These are phyloP conservation scores for Rubus idaeus DNA, from an alignment of 306 rosid genomes.

Conservation along the genomic window DNA sequence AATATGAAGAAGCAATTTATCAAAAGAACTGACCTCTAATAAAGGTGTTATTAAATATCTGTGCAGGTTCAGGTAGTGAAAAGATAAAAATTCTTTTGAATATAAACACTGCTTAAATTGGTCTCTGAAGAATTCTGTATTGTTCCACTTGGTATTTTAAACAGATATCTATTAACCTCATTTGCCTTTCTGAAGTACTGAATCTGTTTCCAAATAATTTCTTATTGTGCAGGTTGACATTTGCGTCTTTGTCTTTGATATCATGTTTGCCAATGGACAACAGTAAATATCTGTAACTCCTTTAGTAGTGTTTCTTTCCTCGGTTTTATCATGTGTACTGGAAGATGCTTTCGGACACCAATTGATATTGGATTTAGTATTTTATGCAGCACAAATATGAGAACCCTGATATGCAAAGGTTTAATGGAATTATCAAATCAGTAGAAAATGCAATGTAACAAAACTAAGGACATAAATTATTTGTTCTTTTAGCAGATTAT, in stretches of 20 bases:
- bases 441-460: neutral
- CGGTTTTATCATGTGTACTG: neutral
- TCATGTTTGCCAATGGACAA: slow-evolving; percentile 84
- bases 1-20: neutral
- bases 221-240: slow-evolving; percentile 73
- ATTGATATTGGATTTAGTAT: neutral
- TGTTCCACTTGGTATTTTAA: neutral
- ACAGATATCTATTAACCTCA: no score
- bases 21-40: neutral
- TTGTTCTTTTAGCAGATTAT: neutral
- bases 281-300: slow-evolving; percentile 54
- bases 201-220: slow-evolving; percentile 28
- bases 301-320: neutral
- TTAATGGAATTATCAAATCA: neutral
- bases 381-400: neutral
- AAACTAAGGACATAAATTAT: neutral
- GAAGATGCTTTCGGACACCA: neutral
- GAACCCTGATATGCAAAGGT: neutral
- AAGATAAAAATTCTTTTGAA: neutral
- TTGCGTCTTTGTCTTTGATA: slow-evolving; percentile 78
- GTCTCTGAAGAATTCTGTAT: neutral
- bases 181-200: slow-evolving; percentile 19
- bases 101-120: neutral
- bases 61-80: neutral
- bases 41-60: neutral